phyloP scores from a whole-genome alignment of 495 filamentous ascomycete species.

The Aspergillus panamensis region DNA sequence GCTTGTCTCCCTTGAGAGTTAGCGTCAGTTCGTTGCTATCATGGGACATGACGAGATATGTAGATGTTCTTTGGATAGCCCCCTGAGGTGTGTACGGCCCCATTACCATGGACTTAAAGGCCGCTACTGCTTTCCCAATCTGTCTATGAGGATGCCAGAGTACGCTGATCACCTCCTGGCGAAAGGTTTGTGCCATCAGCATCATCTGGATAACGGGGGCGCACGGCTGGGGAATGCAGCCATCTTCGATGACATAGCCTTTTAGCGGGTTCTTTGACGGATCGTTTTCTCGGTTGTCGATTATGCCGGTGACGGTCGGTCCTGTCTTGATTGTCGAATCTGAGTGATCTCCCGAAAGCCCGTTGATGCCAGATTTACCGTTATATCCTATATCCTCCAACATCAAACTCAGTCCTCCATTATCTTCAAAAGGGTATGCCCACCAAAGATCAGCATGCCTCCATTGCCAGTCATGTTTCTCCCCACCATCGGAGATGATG shows the following conservation, averaged over 20 bases:
- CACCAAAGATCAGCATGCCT: slow-evolving; percentile 62
- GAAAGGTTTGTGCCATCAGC: slow-evolving; percentile 41
- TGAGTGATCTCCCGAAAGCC: slow-evolving; percentile 43
- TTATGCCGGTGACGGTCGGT: slow-evolving; percentile 61
- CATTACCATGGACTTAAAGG: slow-evolving; percentile 48
- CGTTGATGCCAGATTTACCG: slow-evolving; percentile 52
- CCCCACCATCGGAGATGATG: slow-evolving; percentile 55
- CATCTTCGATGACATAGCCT: slow-evolving; percentile 65
- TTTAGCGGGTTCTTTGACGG: slow-evolving; percentile 53
- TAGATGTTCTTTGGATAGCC: slow-evolving; percentile 55
- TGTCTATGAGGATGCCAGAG: slow-evolving; percentile 10
- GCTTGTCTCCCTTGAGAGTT: slow-evolving; percentile 50
- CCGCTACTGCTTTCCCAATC: slow-evolving; percentile 44
- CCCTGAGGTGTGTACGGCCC: slow-evolving; percentile 56
- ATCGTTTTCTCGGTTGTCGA: slow-evolving; percentile 50
- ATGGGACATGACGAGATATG: slow-evolving; percentile 70
- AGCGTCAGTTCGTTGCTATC: slow-evolving; percentile 63
- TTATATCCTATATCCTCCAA: slow-evolving; percentile 48
- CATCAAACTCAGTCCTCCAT: neutral
- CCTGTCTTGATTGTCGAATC: slow-evolving; percentile 43
- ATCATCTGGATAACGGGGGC: slow-evolving; percentile 54
- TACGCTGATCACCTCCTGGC: neutral
- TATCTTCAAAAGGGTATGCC: slow-evolving; percentile 11
- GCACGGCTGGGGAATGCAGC: slow-evolving; percentile 56
- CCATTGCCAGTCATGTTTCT: slow-evolving; percentile 66